phyloP scores from a whole-genome alignment of 2,329 filamentous ascomycete species.

The Sordariomycetes sp. region DNA sequence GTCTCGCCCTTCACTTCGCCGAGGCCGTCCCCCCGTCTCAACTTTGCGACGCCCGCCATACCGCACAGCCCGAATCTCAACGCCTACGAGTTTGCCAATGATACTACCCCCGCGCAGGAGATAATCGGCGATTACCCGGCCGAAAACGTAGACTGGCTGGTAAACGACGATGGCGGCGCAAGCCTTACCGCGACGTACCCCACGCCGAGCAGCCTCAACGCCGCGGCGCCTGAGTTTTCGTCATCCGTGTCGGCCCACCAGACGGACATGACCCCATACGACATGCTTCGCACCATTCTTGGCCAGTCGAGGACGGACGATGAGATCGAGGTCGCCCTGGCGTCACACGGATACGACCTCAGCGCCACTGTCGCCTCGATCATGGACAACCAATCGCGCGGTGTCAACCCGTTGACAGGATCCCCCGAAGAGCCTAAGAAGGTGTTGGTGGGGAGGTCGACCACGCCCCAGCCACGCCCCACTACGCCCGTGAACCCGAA shows the following conservation, averaged over 20 bases:
- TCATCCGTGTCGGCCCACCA: constrained; percentile 42
- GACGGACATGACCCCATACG: constrained; percentile 92
- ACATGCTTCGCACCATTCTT: constrained; percentile 91
- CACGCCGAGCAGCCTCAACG: constrained; percentile 59
- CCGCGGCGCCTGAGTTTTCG: constrained; percentile 67
- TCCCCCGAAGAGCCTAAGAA: constrained; percentile 43
- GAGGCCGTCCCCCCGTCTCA: constrained; percentile 80
- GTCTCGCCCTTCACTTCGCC: constrained; percentile 91
- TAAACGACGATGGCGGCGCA: constrained; percentile 66
- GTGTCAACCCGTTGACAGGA: constrained; percentile 13
- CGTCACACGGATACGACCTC: constrained; percentile 82
- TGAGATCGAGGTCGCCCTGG: constrained; percentile 84
- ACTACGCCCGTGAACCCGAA: constrained; percentile 58
- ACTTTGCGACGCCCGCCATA: constrained; percentile 78
- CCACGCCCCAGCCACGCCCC: constrained; percentile 62
- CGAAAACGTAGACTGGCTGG: constrained; percentile 94
- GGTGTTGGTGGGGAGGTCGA: constrained; percentile 79
- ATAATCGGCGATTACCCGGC: constrained; percentile 84
- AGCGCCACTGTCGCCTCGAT: constrained; percentile 83
- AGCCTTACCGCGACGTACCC: constrained; percentile 67
- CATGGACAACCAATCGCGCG: constrained; percentile 56
- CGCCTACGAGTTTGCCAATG: constrained; percentile 84
- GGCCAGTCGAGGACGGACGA: constrained; percentile 83
- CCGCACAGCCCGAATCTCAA: constrained; percentile 90
- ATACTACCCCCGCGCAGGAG: constrained; percentile 67